Percentiles rank a stretch among this genome's conserved stretches.
These are phyloP conservation scores for Claviceps maximensis DNA, from an alignment of 2,329 filamentous ascomycete species.

Conservation along the genomic window DNA sequence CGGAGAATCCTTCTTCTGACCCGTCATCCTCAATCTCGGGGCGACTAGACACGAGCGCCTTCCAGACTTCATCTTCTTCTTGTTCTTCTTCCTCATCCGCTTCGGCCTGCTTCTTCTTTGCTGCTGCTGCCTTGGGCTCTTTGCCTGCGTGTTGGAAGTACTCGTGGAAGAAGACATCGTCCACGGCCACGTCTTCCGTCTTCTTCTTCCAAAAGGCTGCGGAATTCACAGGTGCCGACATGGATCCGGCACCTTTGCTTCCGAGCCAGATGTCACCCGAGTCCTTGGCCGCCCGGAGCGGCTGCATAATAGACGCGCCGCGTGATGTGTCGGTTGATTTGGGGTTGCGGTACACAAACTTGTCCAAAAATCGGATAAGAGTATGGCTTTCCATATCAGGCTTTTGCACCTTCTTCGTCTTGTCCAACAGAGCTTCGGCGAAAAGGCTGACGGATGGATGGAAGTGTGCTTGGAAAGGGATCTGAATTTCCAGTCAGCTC, in stretches of 20 bases:
- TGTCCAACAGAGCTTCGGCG: slow-evolving; percentile 56
- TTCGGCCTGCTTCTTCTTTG: slow-evolving; percentile 40
- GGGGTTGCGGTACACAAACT: slow-evolving; percentile 94
- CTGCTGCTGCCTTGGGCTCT: slow-evolving; percentile 35
- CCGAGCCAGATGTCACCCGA: slow-evolving; percentile 44
- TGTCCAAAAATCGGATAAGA: slow-evolving; percentile 89
- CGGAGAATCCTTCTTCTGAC: slow-evolving; percentile 35
- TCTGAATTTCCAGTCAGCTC: slow-evolving; percentile 10
- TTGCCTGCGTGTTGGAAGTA: slow-evolving; percentile 76
- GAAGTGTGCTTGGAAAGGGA: slow-evolving; percentile 50
- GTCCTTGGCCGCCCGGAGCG: slow-evolving; percentile 44
- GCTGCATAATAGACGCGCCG: slow-evolving; percentile 93
- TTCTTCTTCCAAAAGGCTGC: slow-evolving; percentile 88
- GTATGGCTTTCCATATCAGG: slow-evolving; percentile 84
- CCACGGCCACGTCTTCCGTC: slow-evolving; percentile 70
- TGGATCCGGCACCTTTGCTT: slow-evolving; percentile 30
- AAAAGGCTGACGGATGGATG: slow-evolving; percentile 87
- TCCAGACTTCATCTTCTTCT: slow-evolving; percentile 77
- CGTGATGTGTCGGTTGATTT: slow-evolving; percentile 56
- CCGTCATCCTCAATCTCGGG: slow-evolving; percentile 48
- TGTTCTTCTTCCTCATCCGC: slow-evolving; percentile 35
- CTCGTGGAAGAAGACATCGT: slow-evolving; percentile 96
- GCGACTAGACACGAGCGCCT: slow-evolving; percentile 69
- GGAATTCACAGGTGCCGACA: slow-evolving; percentile 52
- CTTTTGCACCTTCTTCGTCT: slow-evolving; percentile 64